Base-by-base conservation (phyloP, 176 grass and related monocot genomes). In the Avena atlantica region DNA sequence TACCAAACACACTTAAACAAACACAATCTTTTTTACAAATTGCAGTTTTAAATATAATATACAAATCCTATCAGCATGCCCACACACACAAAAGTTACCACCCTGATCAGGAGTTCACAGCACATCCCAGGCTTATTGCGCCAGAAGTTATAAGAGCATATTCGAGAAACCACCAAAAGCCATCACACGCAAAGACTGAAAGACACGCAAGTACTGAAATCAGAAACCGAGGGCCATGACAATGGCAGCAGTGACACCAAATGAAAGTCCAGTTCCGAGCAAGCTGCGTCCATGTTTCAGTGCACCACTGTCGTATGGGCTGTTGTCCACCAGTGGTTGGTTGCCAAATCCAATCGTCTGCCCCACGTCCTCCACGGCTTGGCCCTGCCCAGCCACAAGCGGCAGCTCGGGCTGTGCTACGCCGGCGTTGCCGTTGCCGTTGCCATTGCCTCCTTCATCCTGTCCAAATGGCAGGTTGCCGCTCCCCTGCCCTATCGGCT, bases 241-340 rank as follows among this genome's bases (percentile, higher is more conserved):
- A 37, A 65, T 9, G 78, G 78, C 78, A 0, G 81, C 19, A 53
- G 1, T 72, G 34, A 86, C 63, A 9, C 72, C 29, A 63, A 78
- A 2, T 24, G 70, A 71, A 63, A 86, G 17, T 12, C 86, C 86
- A 3, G 51, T 52, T 21, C 29, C 69, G 8, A 61, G 44, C 5
- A 85, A 68, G 86, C 86, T 72, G 78, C 44, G 82, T 14, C 86
- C 86, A n/a, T 19, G 45, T 49, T 76, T 89, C 20, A 0, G 70
- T 14, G 86, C 89, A 14, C 92, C 90, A 44, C 96, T 96, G 50
- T 98, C 96, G 36, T 95, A 96, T 27, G 96, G 96, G 60, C 90
- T 95, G 86, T 96, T 98, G 80, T 98, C 96, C 87, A 94, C 91
- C 88, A 98, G 81, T 2, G 96, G 93, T 76, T 95, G 92, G 40